Evolutionary conservation across 2,329 filamentous ascomycete species (phyloP).

Genomic region (Alternaria novae-zelandiae): DNA sequence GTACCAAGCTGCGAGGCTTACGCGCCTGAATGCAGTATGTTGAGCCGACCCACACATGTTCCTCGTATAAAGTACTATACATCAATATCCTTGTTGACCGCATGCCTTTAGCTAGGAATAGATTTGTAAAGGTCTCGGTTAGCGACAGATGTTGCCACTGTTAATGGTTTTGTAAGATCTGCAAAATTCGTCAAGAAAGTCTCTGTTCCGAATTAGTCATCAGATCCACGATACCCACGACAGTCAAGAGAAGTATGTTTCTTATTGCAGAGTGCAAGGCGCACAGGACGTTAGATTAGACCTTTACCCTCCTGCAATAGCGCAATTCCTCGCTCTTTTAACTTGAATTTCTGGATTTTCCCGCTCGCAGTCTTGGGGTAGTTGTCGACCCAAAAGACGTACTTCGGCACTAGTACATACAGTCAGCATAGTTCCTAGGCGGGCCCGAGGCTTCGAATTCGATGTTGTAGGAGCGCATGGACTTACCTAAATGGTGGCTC

Average conservation of each 20-base stretch:
- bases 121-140: background rate
- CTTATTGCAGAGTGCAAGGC: background rate
- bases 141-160: background rate
- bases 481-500: slow-evolving; percentile 71
- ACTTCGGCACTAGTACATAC: slow-evolving; percentile 67
- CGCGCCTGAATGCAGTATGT: background rate
- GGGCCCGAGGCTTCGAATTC: background rate
- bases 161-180: background rate
- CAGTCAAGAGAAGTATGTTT: background rate
- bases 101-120: background rate
- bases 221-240: background rate
- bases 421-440: background rate
- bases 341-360: slow-evolving; percentile 94
- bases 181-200: background rate
- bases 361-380: slow-evolving; percentile 95
- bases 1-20: background rate
- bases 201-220: background rate
- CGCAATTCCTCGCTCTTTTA: slow-evolving; percentile 68
- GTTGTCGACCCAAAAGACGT: slow-evolving; percentile 85
- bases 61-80: background rate
- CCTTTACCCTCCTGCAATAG: slow-evolving; percentile 34
- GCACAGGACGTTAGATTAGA: background rate
- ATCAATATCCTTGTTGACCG: background rate
- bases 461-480: background rate
- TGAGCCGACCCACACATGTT: background rate